Percentiles rank a stretch among this genome's conserved stretches.
phyloP scores from a whole-genome alignment of 2,329 filamentous ascomycete species.

The Ophiosphaerella narmari region DNA sequence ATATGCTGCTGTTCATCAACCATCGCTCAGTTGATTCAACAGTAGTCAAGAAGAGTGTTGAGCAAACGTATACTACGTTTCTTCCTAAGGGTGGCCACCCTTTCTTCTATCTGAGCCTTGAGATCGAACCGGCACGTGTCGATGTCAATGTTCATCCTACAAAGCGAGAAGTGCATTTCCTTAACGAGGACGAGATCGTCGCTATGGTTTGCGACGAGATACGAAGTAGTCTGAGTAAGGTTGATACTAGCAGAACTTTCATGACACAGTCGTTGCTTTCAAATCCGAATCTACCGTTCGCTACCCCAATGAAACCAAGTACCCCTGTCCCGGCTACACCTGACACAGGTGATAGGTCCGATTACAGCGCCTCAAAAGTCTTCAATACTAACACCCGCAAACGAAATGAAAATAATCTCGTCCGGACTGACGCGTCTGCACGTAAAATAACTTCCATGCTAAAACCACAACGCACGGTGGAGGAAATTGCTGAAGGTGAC shows the following conservation, averaged over 20 bases:
- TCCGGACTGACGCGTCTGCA: conserved; percentile 84
- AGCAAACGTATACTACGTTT: conserved; percentile 86
- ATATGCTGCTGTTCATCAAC: conserved; percentile 91
- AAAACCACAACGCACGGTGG: conserved; percentile 55
- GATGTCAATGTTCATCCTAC: conserved; percentile 98
- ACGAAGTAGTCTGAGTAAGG: conserved; percentile 75
- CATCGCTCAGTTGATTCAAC: conserved; percentile 91
- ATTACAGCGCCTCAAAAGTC: conserved; percentile 35
- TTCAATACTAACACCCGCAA: conserved; percentile 35
- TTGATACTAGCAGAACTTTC: conserved; percentile 93
- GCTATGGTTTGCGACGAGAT: conserved; percentile 83
- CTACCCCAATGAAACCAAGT: conserved; percentile 46
- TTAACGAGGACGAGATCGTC: conserved; percentile 96
- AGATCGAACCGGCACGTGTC: conserved; percentile 88
- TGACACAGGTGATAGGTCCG: conserved; percentile 24
- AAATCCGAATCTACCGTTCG: conserved; percentile 44
- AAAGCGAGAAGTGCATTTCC: conserved; percentile 93
- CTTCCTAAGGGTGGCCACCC: conserved; percentile 93
- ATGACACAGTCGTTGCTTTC: conserved; percentile 84
- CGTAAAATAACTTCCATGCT: conserved; percentile 98
- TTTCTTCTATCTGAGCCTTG: conserved; percentile 88
- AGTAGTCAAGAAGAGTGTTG: conserved; percentile 83
- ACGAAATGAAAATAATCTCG: conserved; percentile 82
- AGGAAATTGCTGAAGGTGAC: conserved; percentile 31
- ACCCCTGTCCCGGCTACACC: conserved; percentile 19